Conservation (phyloP, 352 stramenopile species). For the Pythium sp. region DNA sequence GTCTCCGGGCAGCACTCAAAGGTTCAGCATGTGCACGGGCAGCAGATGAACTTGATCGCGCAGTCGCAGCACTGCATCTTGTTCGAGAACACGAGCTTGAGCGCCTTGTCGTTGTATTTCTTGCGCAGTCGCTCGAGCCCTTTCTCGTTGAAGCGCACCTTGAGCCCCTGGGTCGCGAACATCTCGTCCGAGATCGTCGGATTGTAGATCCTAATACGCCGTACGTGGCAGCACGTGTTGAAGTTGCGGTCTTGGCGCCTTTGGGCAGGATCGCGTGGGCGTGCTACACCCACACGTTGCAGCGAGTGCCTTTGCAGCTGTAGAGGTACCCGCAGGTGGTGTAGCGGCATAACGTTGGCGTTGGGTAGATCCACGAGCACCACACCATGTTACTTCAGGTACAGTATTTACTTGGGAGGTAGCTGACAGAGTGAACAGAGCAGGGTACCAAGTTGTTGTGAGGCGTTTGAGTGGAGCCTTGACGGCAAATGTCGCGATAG, state of each 20-base stretch:
- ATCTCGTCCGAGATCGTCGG: slow-evolving; percentile 1
- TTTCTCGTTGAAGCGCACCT: slow-evolving; percentile 9
- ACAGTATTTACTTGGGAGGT: background rate
- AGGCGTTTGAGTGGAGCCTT: background rate
- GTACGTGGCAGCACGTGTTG: slow-evolving; percentile 10
- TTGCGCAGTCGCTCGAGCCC: slow-evolving; percentile 9
- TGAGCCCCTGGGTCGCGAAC: slow-evolving; percentile 9
- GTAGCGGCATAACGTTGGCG: background rate
- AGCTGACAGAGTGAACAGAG: background rate
- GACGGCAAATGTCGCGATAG: background rate
- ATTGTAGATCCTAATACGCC: slow-evolving; percentile 7
- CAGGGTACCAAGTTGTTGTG: too few relatives aligned
- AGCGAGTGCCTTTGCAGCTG: slow-evolving; percentile 5
- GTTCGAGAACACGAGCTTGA: slow-evolving; percentile 15
- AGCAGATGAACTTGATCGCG: slow-evolving; percentile 8
- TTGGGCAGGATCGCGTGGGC: slow-evolving; percentile 9
- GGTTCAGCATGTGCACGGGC: slow-evolving; percentile 6
- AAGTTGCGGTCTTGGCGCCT: slow-evolving; percentile 8
- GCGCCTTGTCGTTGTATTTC: slow-evolving; percentile 8
- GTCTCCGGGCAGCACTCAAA: slow-evolving; percentile 6
- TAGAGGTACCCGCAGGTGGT: background rate
- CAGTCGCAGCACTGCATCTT: slow-evolving; percentile 11
- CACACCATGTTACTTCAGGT: background rate
- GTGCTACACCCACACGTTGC: slow-evolving; percentile 3
- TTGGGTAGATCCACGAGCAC: background rate